A percentile compares a stretch with the other conserved stretches of the same genome.
Conservation (phyloP, 352 stramenopile species). For the Plasmopara halstedii region DNA sequence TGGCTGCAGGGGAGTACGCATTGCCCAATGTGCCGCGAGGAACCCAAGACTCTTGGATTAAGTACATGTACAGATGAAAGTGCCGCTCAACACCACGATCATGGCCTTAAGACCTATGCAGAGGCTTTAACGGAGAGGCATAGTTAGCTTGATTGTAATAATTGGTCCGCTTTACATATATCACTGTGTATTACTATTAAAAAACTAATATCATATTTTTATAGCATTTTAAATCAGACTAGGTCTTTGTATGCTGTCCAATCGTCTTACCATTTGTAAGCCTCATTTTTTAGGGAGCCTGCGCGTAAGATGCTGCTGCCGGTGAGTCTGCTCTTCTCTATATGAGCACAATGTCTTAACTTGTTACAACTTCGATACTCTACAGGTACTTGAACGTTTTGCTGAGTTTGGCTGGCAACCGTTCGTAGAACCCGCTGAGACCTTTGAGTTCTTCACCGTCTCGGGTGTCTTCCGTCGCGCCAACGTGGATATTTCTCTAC, state of each 20-base stretch:
- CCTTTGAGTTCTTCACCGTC: slow-evolving; percentile 79
- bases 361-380: not conserved
- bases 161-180: not conserved
- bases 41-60: slow-evolving; percentile 19
- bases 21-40: slow-evolving; percentile 82
- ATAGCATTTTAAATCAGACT: not conserved
- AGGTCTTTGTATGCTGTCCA: slow-evolving; percentile 7
- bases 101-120: slow-evolving; percentile 5
- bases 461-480: slow-evolving; percentile 63
- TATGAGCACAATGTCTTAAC: not conserved
- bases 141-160: slow-evolving; percentile 11
- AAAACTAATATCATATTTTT: not conserved
- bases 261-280: slow-evolving; percentile 19
- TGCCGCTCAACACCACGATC: not conserved
- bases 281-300: slow-evolving; percentile 12
- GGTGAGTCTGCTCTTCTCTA: slow-evolving; percentile 16
- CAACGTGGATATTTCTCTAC: slow-evolving; percentile 51
- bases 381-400: slow-evolving; percentile 69
- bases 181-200: not conserved
- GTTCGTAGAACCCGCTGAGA: slow-evolving; percentile 75
- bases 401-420: slow-evolving; percentile 69
- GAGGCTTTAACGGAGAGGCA: slow-evolving; percentile 7
- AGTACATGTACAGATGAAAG: slow-evolving; percentile 9
- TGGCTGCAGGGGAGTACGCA: slow-evolving; percentile 77
- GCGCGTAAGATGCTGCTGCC: slow-evolving; percentile 35